Evolutionary conservation across 305 asterid species (phyloP), one percentile per base, ranked within the genome.

Genomic region (Fraxinus velutina): DNA sequence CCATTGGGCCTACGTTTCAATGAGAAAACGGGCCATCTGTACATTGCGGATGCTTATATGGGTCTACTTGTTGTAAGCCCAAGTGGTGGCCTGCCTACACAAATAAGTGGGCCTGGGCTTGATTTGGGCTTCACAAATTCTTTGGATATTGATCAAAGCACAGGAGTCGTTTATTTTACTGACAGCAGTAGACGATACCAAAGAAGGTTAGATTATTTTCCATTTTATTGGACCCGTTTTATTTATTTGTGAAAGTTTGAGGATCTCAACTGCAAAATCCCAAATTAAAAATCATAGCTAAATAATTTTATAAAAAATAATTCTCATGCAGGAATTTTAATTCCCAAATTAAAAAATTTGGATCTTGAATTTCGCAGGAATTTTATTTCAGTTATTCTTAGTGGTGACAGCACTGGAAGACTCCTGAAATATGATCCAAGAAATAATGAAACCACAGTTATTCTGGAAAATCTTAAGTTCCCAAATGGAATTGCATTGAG

Each of bases 401-500:
- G 89, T 1, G 90, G 93, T 4, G 98, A 94, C 83, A 80, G 81
- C 6, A 83, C 92, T 0, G 98, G 98, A 33, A 87, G 97, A 29
- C 76, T 93, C 27, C 80, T 93, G 87, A 92, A 89, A 82, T 89
- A 85, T 75, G 92, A 94, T 17, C 87, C 88, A 0, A 47, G 57
- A 29, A 90, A 82, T 1, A 85, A 88, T 0, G 64, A 90, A 82
- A 84, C 89, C 0, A 83, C 88, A 1, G 22, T 88, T 44, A 88
- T 93, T 15, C 44, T 93, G 4, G 50, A 88, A 72, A 84, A 82
- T n/a, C 93, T 94, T 79, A 85, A 47, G 83, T 94, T 93, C 42
- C 95, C 98, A 33, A 94, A 94, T 83, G 98, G 98, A 32, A 88
- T 93, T 36, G 89, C 95, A 8, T 44, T 94, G 73, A 94, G 96